Conservation (phyloP, 2,329 filamentous ascomycete genomes). For the Colletotrichum destructivum region DNA sequence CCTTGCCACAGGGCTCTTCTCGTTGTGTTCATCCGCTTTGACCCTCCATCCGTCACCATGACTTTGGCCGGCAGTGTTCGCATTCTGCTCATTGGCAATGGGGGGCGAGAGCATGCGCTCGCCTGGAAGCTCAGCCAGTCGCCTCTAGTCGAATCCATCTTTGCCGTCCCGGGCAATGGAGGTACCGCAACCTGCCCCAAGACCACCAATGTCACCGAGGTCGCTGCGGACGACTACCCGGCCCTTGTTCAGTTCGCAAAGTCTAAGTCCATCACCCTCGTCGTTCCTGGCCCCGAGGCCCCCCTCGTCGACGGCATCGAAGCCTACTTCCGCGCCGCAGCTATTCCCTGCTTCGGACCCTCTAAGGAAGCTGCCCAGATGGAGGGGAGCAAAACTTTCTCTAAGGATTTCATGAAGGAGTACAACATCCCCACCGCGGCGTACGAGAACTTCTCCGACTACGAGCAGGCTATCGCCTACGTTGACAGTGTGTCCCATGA, state of each 20-base stretch:
- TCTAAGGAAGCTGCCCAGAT: slow-evolving; percentile 78
- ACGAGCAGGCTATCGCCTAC: slow-evolving; percentile 72
- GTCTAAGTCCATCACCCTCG: slow-evolving; percentile 74
- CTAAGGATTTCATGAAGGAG: slow-evolving; percentile 84
- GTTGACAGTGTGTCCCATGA: slow-evolving; percentile 71
- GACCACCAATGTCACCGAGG: slow-evolving; percentile 69
- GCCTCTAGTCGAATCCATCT: slow-evolving; percentile 72
- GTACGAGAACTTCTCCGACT: slow-evolving; percentile 78
- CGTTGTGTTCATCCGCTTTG: not conserved
- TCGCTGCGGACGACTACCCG: slow-evolving; percentile 70
- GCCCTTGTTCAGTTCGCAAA: slow-evolving; percentile 74
- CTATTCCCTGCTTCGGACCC: slow-evolving; percentile 78
- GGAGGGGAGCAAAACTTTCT: slow-evolving; percentile 85
- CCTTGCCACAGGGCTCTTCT: not conserved
- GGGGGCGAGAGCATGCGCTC: slow-evolving; percentile 82
- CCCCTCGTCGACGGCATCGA: slow-evolving; percentile 83
- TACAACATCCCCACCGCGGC: slow-evolving; percentile 81
- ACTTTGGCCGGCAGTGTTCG: slow-evolving; percentile 32
- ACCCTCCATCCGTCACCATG: slow-evolving; percentile 20
- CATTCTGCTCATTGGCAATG: slow-evolving; percentile 80
- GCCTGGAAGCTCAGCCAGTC: slow-evolving; percentile 82
- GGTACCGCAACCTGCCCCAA: slow-evolving; percentile 72
- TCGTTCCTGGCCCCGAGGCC: slow-evolving; percentile 82
- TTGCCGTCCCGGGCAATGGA: slow-evolving; percentile 74
- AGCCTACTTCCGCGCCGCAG: slow-evolving; percentile 73